phyloP scores from a whole-genome alignment of 2,329 filamentous ascomycete genomes.

The Cordyceps javanica region DNA sequence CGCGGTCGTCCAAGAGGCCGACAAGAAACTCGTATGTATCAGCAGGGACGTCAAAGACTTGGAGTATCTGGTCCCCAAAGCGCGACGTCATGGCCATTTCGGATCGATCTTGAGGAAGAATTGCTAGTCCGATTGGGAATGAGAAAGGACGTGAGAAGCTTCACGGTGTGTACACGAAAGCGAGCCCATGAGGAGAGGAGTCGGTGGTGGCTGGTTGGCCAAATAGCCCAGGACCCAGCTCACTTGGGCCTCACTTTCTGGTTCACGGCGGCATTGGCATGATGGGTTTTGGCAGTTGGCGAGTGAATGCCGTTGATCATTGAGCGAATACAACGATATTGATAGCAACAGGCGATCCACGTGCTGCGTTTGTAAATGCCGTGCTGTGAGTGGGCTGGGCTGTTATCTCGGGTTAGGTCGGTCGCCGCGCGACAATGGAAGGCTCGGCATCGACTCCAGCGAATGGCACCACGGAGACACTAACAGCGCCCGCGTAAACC shows the following conservation, averaged over 20 bases:
- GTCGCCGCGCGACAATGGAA: neutral
- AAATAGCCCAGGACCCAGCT: neutral
- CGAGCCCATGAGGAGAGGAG: neutral
- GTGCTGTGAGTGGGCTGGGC: neutral
- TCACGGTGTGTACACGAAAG: neutral
- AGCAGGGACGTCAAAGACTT: constrained; percentile 27
- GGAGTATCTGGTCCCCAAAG: constrained; percentile 23
- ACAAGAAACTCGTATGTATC: constrained; percentile 26
- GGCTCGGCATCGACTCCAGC: too few relatives aligned
- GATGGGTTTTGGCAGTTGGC: neutral
- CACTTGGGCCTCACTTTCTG: constrained; percentile 8
- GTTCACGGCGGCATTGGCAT: neutral
- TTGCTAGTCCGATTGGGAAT: neutral
- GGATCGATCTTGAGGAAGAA: neutral
- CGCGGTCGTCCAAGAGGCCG: constrained; percentile 23
- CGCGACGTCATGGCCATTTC: constrained; percentile 1
- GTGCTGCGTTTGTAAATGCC: neutral
- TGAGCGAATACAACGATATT: neutral
- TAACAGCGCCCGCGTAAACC: constrained; percentile 4
- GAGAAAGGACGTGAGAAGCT: neutral
- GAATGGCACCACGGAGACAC: neutral
- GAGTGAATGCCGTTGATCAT: neutral
- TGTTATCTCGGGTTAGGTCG: neutral
- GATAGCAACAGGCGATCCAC: constrained; percentile 1
- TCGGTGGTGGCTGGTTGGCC: neutral